Evolutionary conservation across 2,329 filamentous ascomycete genomes (phyloP).

Genomic region (Sarocladium oryzae): DNA sequence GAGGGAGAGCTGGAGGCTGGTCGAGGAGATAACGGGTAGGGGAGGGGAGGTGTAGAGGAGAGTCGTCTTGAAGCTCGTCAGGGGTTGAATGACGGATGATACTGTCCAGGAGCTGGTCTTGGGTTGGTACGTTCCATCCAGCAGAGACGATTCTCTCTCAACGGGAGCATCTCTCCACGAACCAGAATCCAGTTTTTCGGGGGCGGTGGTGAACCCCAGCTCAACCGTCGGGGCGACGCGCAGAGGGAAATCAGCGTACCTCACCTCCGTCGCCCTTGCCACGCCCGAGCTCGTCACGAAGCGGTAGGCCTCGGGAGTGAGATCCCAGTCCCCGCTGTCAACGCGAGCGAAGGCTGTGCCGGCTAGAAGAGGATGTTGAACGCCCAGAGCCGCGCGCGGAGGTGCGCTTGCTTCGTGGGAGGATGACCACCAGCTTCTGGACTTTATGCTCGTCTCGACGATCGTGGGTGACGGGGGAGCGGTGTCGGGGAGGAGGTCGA

Average conservation of each 20-base stretch:
- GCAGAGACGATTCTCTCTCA: background rate
- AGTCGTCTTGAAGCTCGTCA: background rate
- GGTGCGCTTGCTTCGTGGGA: conserved; percentile 13
- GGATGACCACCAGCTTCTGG: conserved; percentile 14
- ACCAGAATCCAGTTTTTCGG: background rate
- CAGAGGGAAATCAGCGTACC: conserved; percentile 22
- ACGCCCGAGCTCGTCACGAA: conserved; percentile 25
- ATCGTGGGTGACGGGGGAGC: conserved; percentile 27
- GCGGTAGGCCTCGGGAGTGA: conserved; percentile 23
- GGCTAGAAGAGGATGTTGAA: conserved; percentile 25
- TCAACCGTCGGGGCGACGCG: conserved; percentile 32
- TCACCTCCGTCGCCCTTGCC: conserved; percentile 22
- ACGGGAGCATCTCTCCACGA: background rate
- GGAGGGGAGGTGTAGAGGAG: conserved; percentile 22
- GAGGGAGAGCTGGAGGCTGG: conserved; percentile 37
- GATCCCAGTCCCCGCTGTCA: conserved; percentile 36
- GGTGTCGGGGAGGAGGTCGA: conserved; percentile 20
- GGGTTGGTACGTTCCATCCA: conserved; percentile 6
- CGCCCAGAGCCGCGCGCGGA: conserved; percentile 25
- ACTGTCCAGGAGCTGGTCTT: conserved; percentile 27
- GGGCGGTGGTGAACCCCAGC: conserved; percentile 31
- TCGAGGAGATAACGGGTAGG: conserved; percentile 21
- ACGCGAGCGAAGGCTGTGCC: conserved; percentile 31
- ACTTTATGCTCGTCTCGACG: conserved; percentile 28
- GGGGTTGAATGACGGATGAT: conserved; percentile 22